Evolutionary conservation across 1,139 yeast genomes (phyloP).

Genomic region (Geotrichum candidum): DNA sequence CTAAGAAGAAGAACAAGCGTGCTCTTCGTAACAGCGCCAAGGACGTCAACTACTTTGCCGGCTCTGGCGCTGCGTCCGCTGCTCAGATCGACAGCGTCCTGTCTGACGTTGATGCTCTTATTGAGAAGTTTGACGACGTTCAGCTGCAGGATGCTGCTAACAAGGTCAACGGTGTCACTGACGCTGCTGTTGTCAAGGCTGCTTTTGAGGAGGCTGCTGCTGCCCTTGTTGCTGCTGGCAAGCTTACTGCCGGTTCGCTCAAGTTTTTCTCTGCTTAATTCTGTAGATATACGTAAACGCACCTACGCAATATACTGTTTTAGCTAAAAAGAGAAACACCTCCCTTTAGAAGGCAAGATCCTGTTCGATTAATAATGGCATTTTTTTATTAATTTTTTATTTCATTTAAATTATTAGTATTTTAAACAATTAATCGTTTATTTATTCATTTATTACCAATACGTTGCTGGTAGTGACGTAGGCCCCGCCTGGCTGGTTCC

Average conservation of each 20-base stretch:
- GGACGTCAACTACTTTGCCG: conserved; percentile 71
- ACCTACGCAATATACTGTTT: background rate
- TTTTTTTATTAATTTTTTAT: no score
- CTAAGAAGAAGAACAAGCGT: conserved; percentile 98
- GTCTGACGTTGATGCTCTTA: conserved; percentile 68
- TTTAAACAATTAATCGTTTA: no score
- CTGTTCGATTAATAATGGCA: no score
- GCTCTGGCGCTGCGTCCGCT: conserved; percentile 49
- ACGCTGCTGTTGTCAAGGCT: conserved; percentile 48
- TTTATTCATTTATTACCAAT: no score
- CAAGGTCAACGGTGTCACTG: conserved; percentile 46
- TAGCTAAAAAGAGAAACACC: background rate
- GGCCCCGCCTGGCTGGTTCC: no score
- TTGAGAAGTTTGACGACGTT: conserved; percentile 73
- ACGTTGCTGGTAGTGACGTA: no score
- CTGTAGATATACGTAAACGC: background rate
- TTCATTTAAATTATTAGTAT: no score
- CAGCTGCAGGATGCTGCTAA: conserved; percentile 66
- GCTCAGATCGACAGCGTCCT: conserved; percentile 47
- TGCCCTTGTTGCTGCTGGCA: conserved; percentile 40
- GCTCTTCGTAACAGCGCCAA: conserved; percentile 75
- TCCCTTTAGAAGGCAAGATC: background rate
- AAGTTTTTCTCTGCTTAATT: conserved; percentile 16
- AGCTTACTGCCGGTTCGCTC: conserved; percentile 23
- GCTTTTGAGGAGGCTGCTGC: conserved; percentile 47